Percentiles rank a stretch among this genome's conserved stretches.
Evolutionary conservation across 1,284 basidiomycete genomes (phyloP).

Genomic region (Porogramme epimiltina): DNA sequence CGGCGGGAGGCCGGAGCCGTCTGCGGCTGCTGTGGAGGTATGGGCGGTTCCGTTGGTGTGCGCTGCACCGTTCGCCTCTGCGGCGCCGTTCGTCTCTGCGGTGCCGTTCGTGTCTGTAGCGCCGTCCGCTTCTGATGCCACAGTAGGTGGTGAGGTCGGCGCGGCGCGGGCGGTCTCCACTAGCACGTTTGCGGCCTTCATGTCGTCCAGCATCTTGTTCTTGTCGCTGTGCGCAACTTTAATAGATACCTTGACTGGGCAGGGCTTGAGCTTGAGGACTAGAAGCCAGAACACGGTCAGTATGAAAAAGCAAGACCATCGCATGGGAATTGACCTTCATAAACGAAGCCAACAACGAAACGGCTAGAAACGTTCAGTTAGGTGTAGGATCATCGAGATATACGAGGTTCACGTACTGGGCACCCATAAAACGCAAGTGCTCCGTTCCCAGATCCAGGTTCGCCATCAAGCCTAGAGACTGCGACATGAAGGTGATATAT

Average conservation of each 20-base stretch:
- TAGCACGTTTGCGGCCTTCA: constrained; percentile 15
- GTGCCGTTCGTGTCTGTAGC: no score
- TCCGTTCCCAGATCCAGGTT: constrained; percentile 91
- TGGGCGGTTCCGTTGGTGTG: not conserved
- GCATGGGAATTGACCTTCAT: constrained; percentile 42
- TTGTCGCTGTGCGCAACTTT: constrained; percentile 78
- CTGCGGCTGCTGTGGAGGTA: not conserved
- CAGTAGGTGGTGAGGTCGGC: not conserved
- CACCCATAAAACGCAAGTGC: constrained; percentile 91
- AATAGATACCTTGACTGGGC: constrained; percentile 71
- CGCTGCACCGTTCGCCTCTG: not conserved
- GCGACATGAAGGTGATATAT: constrained; percentile 89
- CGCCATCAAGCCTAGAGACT: constrained; percentile 89
- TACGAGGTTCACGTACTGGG: constrained; percentile 35
- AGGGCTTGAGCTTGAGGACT: constrained; percentile 72
- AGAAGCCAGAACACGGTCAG: not conserved
- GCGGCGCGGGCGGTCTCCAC: constrained; percentile 21
- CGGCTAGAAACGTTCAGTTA: constrained; percentile 42
- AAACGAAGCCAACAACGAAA: constrained; percentile 84
- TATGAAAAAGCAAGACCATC: not conserved
- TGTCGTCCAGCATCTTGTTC: constrained; percentile 58
- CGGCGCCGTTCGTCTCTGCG: not conserved
- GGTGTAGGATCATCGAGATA: not conserved
- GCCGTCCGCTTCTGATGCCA: no score
- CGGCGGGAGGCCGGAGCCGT: constrained; percentile 37